phyloP scores from a whole-genome alignment of 1,284 basidiomycete species.

The Cystobasidium slooffiae region DNA sequence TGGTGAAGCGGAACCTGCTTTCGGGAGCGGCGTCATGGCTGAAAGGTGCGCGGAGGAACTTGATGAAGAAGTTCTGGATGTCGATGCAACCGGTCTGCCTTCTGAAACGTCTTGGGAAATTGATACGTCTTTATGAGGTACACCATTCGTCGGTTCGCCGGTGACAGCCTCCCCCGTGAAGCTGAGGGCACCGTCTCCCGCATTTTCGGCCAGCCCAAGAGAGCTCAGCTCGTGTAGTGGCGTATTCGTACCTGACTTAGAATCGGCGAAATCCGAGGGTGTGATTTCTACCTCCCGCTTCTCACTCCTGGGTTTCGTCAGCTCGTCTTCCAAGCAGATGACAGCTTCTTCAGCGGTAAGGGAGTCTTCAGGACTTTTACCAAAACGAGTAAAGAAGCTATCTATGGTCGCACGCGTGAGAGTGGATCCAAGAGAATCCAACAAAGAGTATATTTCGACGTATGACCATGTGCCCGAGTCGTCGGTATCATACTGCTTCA shows the following conservation, averaged over 20 bases:
- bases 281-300: slow-evolving; percentile 61
- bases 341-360: slow-evolving; percentile 79
- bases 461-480: slow-evolving; percentile 78
- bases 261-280: slow-evolving; percentile 1
- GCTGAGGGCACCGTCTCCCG: slow-evolving; percentile 6
- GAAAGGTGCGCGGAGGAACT: neutral
- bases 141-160: slow-evolving; percentile 28
- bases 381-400: slow-evolving; percentile 74
- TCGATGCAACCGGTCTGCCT: too few relatives aligned
- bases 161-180: slow-evolving; percentile 37
- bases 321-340: slow-evolving; percentile 73
- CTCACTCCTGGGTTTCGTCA: slow-evolving; percentile 72
- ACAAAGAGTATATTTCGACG: slow-evolving; percentile 91
- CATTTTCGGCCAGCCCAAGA: slow-evolving; percentile 28
- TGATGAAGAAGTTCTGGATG: neutral
- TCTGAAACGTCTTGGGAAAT: neutral
- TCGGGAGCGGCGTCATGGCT: neutral
- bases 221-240: slow-evolving; percentile 7
- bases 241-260: slow-evolving; percentile 23
- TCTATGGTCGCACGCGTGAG: slow-evolving; percentile 78
- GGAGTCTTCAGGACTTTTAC: slow-evolving; percentile 71
- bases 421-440: slow-evolving; percentile 94
- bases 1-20: slow-evolving; percentile 2
- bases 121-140: slow-evolving; percentile 9
- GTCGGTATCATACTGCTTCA: slow-evolving; percentile 88